Conservation (phyloP, 345 rosid genomes). For the Arabidopsis arenosa region DNA sequence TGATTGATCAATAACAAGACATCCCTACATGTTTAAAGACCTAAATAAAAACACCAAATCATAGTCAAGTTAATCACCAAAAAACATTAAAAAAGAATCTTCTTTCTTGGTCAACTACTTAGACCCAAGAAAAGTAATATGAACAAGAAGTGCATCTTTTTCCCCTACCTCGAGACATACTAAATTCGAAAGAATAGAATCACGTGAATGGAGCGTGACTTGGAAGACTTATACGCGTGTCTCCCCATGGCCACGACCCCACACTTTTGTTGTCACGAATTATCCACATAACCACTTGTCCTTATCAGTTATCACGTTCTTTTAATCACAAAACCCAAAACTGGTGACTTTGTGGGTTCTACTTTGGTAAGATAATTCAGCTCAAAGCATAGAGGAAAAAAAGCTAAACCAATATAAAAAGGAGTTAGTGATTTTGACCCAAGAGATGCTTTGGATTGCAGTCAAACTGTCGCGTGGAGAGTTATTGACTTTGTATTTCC, state of each 20-base stretch:
- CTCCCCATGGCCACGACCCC: constrained; percentile 24
- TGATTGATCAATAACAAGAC: neutral
- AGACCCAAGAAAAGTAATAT: constrained; percentile 30
- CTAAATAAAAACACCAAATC: constrained; percentile 1
- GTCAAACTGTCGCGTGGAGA: constrained; percentile 34
- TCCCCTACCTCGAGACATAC: constrained; percentile 38
- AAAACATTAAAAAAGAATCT: constrained; percentile 7
- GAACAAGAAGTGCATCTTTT: constrained; percentile 33
- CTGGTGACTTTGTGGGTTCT: constrained; percentile 29
- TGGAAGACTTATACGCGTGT: constrained; percentile 36
- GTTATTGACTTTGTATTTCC: constrained; percentile 26
- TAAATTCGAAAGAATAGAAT: constrained; percentile 32
- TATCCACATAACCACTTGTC: constrained; percentile 41
- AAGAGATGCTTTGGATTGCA: constrained; percentile 5
- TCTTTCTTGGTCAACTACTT: constrained; percentile 37
- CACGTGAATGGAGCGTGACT: constrained; percentile 47
- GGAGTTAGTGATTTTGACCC: constrained; percentile 35
- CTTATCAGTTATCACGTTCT: constrained; percentile 27
- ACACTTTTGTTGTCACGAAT: constrained; percentile 35
- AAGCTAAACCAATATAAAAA: neutral
- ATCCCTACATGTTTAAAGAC: neutral
- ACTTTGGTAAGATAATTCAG: constrained; percentile 22
- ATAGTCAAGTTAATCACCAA: neutral
- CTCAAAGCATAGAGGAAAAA: constrained; percentile 14
- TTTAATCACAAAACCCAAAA: constrained; percentile 13